Evolutionary conservation across 768 basidiomycete genomes (phyloP).

Genomic region (Amanita rubescens): DNA sequence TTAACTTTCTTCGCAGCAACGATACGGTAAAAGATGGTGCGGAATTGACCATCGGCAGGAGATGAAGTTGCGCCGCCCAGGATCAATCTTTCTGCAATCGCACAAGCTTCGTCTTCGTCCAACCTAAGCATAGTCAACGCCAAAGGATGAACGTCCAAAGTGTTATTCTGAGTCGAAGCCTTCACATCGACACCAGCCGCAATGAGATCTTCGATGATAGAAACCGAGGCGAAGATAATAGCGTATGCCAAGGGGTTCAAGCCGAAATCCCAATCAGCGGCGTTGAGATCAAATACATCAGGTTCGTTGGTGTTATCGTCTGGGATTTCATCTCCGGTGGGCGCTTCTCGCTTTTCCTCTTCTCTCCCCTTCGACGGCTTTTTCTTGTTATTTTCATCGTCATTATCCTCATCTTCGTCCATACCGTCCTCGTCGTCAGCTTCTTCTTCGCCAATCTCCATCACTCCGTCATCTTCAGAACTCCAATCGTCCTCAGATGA

Average conservation of each 20-base stretch:
- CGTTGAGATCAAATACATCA: slow-evolving; percentile 47
- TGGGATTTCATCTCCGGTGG: slow-evolving; percentile 28
- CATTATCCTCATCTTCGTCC: slow-evolving; percentile 17
- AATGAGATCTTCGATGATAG: slow-evolving; percentile 39
- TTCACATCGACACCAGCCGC: slow-evolving; percentile 40
- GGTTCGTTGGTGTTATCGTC: slow-evolving; percentile 43
- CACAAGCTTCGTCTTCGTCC: slow-evolving; percentile 32
- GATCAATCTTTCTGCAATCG: slow-evolving; percentile 33
- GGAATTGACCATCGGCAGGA: slow-evolving; percentile 23
- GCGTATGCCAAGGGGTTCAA: slow-evolving; percentile 47
- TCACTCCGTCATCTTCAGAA: slow-evolving; percentile 33
- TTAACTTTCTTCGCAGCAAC: slow-evolving; percentile 28
- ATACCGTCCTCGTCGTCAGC: slow-evolving; percentile 21
- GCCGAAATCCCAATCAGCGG: slow-evolving; percentile 51
- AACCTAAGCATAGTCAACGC: slow-evolving; percentile 30
- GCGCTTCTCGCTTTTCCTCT: slow-evolving; percentile 16
- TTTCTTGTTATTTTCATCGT: slow-evolving; percentile 13
- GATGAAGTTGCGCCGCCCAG: slow-evolving; percentile 34
- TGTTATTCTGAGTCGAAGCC: slow-evolving; percentile 22
- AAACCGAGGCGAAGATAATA: slow-evolving; percentile 37
- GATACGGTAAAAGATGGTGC: slow-evolving; percentile 36
- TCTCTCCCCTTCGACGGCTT: slow-evolving; percentile 12
- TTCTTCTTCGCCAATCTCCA: slow-evolving; percentile 25
- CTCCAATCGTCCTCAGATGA: slow-evolving; percentile 47
- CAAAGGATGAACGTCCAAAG: slow-evolving; percentile 27